Evolutionary conservation across 306 rosid genomes (phyloP), one percentile per base, ranked within the genome.

Genomic region (Castanospermum australe): DNA sequence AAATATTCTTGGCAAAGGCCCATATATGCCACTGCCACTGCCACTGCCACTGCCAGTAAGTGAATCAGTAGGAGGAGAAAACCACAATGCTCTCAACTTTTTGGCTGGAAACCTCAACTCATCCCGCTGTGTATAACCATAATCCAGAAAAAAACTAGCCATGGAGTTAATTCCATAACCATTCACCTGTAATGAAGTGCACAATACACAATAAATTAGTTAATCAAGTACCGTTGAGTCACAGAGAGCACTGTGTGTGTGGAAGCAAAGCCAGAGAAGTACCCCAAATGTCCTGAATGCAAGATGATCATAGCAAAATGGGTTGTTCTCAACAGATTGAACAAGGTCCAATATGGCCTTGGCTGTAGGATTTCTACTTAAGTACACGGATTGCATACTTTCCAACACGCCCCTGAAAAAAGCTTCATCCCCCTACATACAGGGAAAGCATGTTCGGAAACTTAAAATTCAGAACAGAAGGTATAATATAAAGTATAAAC

Each of bases 241-340:
- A 81, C 2, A 54, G 6, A 78, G 17, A 15, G 60, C 73, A 41
- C 1, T 72, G 17, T 14, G 6, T 4, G 17, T 1, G n/a, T 13
- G 7, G 44, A 55, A 57, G 10, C 22, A 77, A 63, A 73, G 62
- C 41, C 12, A 47, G 25, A 47, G n/a, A 79, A 73, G n/a, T 91
- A 95, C 98, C 93, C 97, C 97, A 81, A 91, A 87, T 22, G 99
- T 95, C 66, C 99, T 90, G 81, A 95, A 95, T 20, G 99, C 99
- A 62, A 95, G 78, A 85, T 95, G 99, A 79, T 95, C 99, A 80
- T 91, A 90, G 87, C 88, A 86, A 71, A 95, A 73, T 33, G 76
- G 81, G 39, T 86, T 81, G 25, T 86, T 67, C 12, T 88, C 93
- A 45, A 32, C 82, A 15, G 96, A 90, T 35, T 80, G 89, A 89